A percentile compares a stretch with the other conserved stretches of the same genome.
Evolutionary conservation across 1,139 yeast species (phyloP).

Genomic region (Magnusiomyces suaveolens): DNA sequence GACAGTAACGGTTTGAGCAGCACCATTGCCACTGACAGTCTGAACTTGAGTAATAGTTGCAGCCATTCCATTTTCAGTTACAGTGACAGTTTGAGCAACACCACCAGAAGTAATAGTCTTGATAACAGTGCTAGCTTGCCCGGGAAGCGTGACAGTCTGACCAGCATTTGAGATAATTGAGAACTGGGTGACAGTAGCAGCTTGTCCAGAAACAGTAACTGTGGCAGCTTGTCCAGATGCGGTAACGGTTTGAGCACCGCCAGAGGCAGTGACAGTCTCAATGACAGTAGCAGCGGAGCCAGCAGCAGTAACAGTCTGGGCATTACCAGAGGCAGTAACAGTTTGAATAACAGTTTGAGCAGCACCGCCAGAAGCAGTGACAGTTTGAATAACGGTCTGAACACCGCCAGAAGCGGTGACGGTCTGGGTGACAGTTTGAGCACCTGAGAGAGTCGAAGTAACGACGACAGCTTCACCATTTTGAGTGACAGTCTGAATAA

Average conservation of each 20-base stretch:
- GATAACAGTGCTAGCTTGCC: constrained; percentile 9
- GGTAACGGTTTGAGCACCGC: constrained; percentile 8
- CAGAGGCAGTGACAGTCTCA: constrained; percentile 11
- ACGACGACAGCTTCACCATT: constrained; percentile 9
- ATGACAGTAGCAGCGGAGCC: constrained; percentile 9
- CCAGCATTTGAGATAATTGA: constrained; percentile 6
- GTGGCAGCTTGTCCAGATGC: constrained; percentile 8
- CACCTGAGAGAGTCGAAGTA: constrained; percentile 5
- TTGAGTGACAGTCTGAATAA: constrained; percentile 15
- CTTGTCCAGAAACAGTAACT: constrained; percentile 10
- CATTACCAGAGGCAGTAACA: constrained; percentile 9
- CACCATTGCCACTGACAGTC: constrained; percentile 14
- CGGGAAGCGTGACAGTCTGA: constrained; percentile 8
- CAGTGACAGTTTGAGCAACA: constrained; percentile 1
- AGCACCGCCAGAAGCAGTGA: constrained; percentile 10
- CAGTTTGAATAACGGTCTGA: constrained; percentile 7
- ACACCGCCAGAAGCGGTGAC: constrained; percentile 10
- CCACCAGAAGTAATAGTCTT: constrained; percentile 1
- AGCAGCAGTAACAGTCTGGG: constrained; percentile 12
- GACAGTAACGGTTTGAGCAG: constrained; percentile 15
- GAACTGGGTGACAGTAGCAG: not conserved
- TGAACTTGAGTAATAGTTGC: constrained; percentile 6
- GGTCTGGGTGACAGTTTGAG: constrained; percentile 6
- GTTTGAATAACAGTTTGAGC: constrained; percentile 7
- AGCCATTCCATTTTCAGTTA: constrained; percentile 10